Percentiles rank a stretch among this genome's conserved stretches.
These are phyloP conservation scores for Narthecium ossifragum DNA, from an alignment of 106 monocot genomes.

Conservation along the genomic window DNA sequence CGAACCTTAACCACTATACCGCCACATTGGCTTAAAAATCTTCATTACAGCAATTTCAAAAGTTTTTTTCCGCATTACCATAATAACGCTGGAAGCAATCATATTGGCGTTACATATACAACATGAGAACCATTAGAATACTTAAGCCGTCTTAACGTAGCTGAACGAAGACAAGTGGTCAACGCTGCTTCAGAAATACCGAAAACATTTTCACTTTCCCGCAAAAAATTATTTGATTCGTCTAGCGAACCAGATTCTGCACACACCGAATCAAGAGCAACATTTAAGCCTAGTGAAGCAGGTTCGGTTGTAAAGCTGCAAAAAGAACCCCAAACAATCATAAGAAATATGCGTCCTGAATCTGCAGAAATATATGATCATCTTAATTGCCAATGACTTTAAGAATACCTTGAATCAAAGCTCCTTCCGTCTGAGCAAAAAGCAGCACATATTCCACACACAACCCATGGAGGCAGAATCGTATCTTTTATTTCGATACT, in stretches of 20 bases:
- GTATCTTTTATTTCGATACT: slow-evolving; percentile 82
- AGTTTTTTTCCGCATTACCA: too few relatives aligned
- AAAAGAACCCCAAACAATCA: background rate
- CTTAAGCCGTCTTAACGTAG: slow-evolving; percentile 28
- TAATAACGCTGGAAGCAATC: too few relatives aligned
- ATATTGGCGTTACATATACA: slow-evolving; percentile 16
- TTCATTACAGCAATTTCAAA: too few relatives aligned
- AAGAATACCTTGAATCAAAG: slow-evolving; percentile 56
- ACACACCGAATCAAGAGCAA: slow-evolving; percentile 32
- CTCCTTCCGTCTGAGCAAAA: slow-evolving; percentile 48
- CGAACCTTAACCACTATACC: too few relatives aligned
- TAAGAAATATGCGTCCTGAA: background rate
- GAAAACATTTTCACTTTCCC: slow-evolving; percentile 13
- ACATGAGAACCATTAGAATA: slow-evolving; percentile 33
- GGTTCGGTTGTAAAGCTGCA: slow-evolving; percentile 53
- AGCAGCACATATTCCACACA: slow-evolving; percentile 64
- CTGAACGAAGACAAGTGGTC: slow-evolving; percentile 20
- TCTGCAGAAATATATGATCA: too few relatives aligned
- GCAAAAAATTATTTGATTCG: background rate
- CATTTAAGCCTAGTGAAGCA: slow-evolving; percentile 35
- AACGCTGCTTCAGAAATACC: slow-evolving; percentile 37
- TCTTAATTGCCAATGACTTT: too few relatives aligned
- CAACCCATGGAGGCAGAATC: slow-evolving; percentile 76
- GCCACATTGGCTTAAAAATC: too few relatives aligned
- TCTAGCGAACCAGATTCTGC: background rate